These are phyloP conservation scores for Ilyonectria mors-panacis DNA, from an alignment of 2,329 filamentous ascomycete genomes.

Conservation along the genomic window DNA sequence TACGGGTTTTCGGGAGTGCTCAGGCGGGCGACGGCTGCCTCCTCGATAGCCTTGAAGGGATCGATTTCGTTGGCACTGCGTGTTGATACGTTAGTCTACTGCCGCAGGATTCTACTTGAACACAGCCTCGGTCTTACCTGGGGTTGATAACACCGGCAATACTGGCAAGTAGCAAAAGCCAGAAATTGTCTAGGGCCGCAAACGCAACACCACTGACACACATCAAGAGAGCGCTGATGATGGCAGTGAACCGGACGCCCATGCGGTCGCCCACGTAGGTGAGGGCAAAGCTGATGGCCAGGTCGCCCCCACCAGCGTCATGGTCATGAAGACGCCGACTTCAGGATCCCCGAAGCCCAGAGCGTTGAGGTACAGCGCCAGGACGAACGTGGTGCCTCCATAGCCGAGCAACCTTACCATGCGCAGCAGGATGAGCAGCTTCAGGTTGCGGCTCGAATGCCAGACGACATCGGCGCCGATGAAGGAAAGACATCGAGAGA, in stretches of 20 bases:
- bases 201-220: slow-evolving; percentile 35
- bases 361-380: slow-evolving; percentile 42
- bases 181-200: slow-evolving; percentile 40
- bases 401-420: slow-evolving; percentile 41
- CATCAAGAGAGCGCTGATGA: slow-evolving; percentile 38
- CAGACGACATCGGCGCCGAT: slow-evolving; percentile 41
- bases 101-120: not conserved
- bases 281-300: slow-evolving; percentile 43
- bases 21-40: slow-evolving; percentile 39
- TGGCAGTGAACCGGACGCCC: slow-evolving; percentile 33
- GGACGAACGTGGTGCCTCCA: slow-evolving; percentile 40
- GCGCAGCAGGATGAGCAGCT: slow-evolving; percentile 39
- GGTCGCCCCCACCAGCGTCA: slow-evolving; percentile 41
- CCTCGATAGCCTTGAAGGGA: slow-evolving; percentile 44
- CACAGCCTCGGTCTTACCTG: slow-evolving; percentile 18
- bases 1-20: slow-evolving; percentile 40
- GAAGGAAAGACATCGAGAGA: slow-evolving; percentile 27
- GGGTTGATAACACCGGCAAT: slow-evolving; percentile 41
- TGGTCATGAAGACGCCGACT: slow-evolving; percentile 42
- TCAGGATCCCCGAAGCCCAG: slow-evolving; percentile 37
- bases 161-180: slow-evolving; percentile 37
- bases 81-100: not conserved
- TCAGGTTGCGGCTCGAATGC: slow-evolving; percentile 39
- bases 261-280: slow-evolving; percentile 40
- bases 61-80: slow-evolving; percentile 45